phyloP scores from a whole-genome alignment of 495 filamentous ascomycete species.

The Chaetomium fimeti region DNA sequence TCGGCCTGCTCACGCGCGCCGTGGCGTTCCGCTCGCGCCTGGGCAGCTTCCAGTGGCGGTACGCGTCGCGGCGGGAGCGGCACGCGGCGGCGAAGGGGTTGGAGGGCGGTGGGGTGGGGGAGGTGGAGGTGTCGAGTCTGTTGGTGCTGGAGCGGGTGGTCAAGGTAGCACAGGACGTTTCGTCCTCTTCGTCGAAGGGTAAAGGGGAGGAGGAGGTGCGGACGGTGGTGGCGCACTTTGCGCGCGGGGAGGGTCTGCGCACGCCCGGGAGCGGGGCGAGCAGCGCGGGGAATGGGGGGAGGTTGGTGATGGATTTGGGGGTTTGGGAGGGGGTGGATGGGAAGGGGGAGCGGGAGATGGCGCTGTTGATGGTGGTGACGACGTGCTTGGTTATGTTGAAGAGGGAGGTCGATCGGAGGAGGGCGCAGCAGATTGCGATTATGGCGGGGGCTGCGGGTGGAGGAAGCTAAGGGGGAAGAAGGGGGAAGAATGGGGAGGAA shows the following conservation, averaged over 20 bases:
- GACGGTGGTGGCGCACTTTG: conserved; percentile 45
- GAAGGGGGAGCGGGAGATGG: conserved; percentile 35
- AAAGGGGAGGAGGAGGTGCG: conserved; percentile 27
- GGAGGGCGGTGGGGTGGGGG: too few species aligned
- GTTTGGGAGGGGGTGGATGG: conserved; percentile 24
- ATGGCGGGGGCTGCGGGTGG: conserved; percentile 33
- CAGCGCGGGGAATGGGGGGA: conserved; percentile 54
- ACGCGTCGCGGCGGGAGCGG: conserved; percentile 41
- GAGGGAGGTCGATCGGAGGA: conserved; percentile 56
- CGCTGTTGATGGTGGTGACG: conserved; percentile 48
- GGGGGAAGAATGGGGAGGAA: background rate
- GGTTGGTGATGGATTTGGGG: conserved; percentile 44
- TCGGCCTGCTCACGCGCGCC: conserved; percentile 43
- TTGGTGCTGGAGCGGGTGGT: conserved; percentile 41
- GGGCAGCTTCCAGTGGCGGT: conserved; percentile 50
- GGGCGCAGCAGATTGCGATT: conserved; percentile 46
- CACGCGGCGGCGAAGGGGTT: conserved; percentile 20
- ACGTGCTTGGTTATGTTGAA: conserved; percentile 58
- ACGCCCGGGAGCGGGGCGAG: conserved; percentile 42
- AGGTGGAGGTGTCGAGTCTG: conserved; percentile 29
- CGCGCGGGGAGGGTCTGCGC: conserved; percentile 45
- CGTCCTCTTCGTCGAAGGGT: background rate
- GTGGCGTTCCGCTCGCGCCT: conserved; percentile 41
- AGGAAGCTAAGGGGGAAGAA: background rate
- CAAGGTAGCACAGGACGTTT: conserved; percentile 5